Base-by-base conservation (phyloP, 2,329 filamentous ascomycete genomes). In the Sporothrix euskadiensis region DNA sequence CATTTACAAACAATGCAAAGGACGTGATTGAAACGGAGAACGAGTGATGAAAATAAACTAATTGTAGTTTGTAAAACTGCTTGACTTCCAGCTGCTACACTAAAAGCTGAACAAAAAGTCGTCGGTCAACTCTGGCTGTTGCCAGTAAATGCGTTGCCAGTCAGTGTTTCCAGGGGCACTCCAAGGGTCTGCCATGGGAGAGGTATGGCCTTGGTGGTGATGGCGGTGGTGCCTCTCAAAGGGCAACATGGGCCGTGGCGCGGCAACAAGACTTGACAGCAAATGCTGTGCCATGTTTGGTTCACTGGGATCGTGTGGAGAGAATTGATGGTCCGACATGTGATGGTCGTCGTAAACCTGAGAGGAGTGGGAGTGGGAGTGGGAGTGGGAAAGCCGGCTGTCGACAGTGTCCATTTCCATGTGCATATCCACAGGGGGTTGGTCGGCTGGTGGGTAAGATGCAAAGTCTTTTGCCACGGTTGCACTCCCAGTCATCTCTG, bases 291-390 rank as follows among this genome's bases (percentile, higher is more conserved):
- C 35, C 68, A 59, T 70, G 32, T 59, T 39, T 7, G 35, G 32
- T n/a, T 54, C 68, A 35, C 35, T 92, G 2, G 83, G 87, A 3
- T 68, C 63, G 22, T 26, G 22, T 2, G 44, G 22, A 22, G 41
- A 49, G 16, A 35, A 22, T 12, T 69, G 44, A 14, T 35, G 44
- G 8, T 69, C 41, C 0, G 44, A 14, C 30, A 69, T 35, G 16
- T 35, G 65, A 5, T 49, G 41, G 10, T 16, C 63, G 1, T 49
- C 63, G 22, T 66, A 66, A 6, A 35, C 35, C 35, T 35, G 35
- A 35, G 35, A 35, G 35, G 63, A 26, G 3, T 44, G 59, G 9
- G 41, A 44, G 41, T 44, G 41, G 1, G 44, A 49, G 22, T 56
- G 52, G 1, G 19, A 22, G 0, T 44, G 41, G 1, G 44, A 49